Evolutionary conservation across 75 land plant genomes (phyloP).

Genomic region (Pinus tabuliformis): DNA sequence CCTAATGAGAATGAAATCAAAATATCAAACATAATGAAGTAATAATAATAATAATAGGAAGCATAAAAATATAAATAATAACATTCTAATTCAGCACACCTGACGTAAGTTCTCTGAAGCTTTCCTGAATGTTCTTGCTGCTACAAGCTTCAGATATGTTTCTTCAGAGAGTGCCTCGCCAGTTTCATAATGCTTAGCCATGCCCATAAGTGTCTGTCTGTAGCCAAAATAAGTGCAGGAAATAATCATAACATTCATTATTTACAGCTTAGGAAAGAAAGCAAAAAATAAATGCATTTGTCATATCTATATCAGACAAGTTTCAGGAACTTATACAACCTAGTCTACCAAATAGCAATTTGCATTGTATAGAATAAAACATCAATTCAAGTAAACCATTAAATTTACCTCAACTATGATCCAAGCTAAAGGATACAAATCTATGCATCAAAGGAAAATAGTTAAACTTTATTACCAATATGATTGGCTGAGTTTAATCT

Average conservation of each 20-base stretch:
- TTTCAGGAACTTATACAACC: neutral
- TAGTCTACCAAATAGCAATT: neutral
- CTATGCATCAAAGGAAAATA: neutral
- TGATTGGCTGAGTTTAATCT: neutral
- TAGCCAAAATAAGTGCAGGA: neutral
- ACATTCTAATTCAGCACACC: conserved; percentile 24
- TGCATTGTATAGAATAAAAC: neutral
- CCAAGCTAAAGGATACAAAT: neutral
- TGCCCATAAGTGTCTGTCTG: conserved; percentile 80
- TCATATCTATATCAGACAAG: neutral
- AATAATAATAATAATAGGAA: neutral
- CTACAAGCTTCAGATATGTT: conserved; percentile 62
- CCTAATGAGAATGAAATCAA: neutral
- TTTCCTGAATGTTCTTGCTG: conserved; percentile 79
- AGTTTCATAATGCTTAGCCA: conserved; percentile 91
- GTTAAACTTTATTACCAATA: neutral
- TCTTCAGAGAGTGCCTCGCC: conserved; percentile 83
- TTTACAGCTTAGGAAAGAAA: neutral
- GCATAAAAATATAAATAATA: neutral
- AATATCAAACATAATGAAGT: neutral
- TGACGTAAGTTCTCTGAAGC: conserved; percentile 78
- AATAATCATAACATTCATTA: neutral
- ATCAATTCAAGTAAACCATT: neutral
- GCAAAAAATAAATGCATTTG: neutral
- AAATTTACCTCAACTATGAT: neutral